These are phyloP conservation scores for Recurvomyces mirabilis DNA, from an alignment of 495 filamentous ascomycete species.

Conservation along the genomic window DNA sequence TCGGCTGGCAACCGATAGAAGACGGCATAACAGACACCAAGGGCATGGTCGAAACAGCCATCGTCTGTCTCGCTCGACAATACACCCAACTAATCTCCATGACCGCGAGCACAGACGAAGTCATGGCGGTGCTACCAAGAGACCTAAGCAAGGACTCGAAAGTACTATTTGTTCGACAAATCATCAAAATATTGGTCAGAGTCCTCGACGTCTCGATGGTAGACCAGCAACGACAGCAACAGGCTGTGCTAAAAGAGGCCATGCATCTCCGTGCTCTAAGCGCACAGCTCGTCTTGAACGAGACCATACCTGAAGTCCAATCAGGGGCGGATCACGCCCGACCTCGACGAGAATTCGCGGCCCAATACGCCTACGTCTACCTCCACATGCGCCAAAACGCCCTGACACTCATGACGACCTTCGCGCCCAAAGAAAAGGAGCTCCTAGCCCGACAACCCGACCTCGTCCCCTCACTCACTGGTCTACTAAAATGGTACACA, in stretches of 20 bases:
- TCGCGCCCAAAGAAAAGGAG: not conserved
- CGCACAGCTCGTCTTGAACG: slow-evolving; percentile 56
- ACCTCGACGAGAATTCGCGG: slow-evolving; percentile 54
- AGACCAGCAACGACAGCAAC: slow-evolving; percentile 7
- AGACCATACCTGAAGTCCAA: slow-evolving; percentile 58
- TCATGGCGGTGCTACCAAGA: slow-evolving; percentile 45
- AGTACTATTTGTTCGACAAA: slow-evolving; percentile 56
- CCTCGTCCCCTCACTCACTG: slow-evolving; percentile 5
- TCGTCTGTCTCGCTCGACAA: slow-evolving; percentile 49
- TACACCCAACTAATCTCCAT: slow-evolving; percentile 45
- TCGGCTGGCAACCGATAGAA: slow-evolving; percentile 15
- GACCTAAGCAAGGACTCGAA: slow-evolving; percentile 34
- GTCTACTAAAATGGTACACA: slow-evolving; percentile 3
- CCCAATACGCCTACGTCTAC: slow-evolving; percentile 62
- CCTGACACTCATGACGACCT: not conserved
- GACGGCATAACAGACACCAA: slow-evolving; percentile 15
- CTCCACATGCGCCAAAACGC: slow-evolving; percentile 36
- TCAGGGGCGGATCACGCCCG: too few relatives aligned
- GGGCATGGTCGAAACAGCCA: slow-evolving; percentile 26
- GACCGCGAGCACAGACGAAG: slow-evolving; percentile 59
- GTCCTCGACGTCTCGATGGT: slow-evolving; percentile 11
- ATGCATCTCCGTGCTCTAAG: slow-evolving; percentile 36
- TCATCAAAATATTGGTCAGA: slow-evolving; percentile 43
- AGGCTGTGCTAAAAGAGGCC: slow-evolving; percentile 1
- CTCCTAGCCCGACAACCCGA: not conserved